Evolutionary conservation across 257 asterid genomes (phyloP), one percentile per base, ranked within the genome.

Genomic region (Jaltomata sinuosa): DNA sequence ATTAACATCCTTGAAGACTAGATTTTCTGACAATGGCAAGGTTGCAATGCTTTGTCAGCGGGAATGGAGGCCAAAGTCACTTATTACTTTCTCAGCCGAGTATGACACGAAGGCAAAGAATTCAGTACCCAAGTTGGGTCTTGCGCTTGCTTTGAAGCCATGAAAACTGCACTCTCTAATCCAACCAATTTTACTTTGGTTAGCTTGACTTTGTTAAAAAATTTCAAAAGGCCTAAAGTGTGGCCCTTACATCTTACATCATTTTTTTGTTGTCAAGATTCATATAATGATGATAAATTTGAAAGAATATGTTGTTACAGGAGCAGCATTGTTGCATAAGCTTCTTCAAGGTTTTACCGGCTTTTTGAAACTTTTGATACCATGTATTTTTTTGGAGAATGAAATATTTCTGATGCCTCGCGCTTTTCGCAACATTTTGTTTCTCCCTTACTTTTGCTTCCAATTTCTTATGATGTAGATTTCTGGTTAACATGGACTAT

Each of bases 1-100:
- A 9, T 76, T 80, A 31, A 95, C 98, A 45, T 83, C 81, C 47
- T 84, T 95, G n/a, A 95, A 94, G 85, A 90, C 98, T 45, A 89
- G 93, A 84, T 89, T 95, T 88, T 91, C 97, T 0, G 91, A 92
- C 81, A 84, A 94, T 62, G 97, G 98, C 21, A 92, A 88, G 87
- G 81, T 94, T 79, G 97, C 97, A 50, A 45, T 93, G 53, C 85
- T 89, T 86, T 90, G 91, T 89, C 98, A 94, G 84, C 90, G 93
- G 47, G 94, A 92, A 85, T 95, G 98, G 98, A 89, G 98, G 85
- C 96, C 96, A 11, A 93, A 93, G 85, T 93, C 98, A 11, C 85
- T 92, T 16, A 92, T 89, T 31, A 94, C 97, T 4, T 49, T 95
- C 69, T 95, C 98, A 45, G 97, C 97, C 1, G 97, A 95, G 92